These are phyloP conservation scores for Thelonectria discophora DNA, from an alignment of 2,329 filamentous ascomycete species.

Conservation along the genomic window DNA sequence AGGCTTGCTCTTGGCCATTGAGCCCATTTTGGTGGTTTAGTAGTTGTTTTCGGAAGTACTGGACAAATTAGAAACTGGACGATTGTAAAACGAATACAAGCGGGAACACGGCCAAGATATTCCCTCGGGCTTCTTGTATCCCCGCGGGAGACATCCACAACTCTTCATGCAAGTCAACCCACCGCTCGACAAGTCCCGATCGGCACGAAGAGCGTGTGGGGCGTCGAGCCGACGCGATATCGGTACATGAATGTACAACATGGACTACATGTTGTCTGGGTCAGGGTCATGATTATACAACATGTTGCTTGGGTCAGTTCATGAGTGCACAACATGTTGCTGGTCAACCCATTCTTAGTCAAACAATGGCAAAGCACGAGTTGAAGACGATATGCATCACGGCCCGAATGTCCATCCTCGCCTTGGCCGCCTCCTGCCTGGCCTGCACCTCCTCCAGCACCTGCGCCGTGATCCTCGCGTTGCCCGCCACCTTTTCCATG, in stretches of 20 bases:
- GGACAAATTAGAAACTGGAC: not conserved
- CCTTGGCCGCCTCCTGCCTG: conserved; percentile 52
- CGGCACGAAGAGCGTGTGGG: conserved; percentile 40
- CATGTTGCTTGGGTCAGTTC: no score
- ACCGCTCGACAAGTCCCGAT: conserved; percentile 29
- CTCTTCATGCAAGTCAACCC: not conserved
- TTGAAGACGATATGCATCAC: conserved; percentile 61
- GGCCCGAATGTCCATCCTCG: conserved; percentile 54
- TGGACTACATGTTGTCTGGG: no score
- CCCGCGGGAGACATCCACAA: conserved; percentile 25
- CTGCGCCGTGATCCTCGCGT: conserved; percentile 55
- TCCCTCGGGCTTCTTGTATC: conserved; percentile 14
- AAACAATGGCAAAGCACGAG: conserved; percentile 62
- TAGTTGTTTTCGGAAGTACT: not conserved
- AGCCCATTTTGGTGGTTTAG: conserved; percentile 37
- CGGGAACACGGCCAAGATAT: conserved; percentile 27
- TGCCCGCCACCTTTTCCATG: conserved; percentile 57
- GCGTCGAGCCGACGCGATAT: conserved; percentile 35
- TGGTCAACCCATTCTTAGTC: not conserved
- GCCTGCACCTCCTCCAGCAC: conserved; percentile 57
- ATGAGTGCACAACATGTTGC: no score
- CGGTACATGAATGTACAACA: no score
- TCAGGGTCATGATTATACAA: no score
- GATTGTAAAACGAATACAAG: conserved; percentile 10
- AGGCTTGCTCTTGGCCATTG: conserved; percentile 42